phyloP scores from a whole-genome alignment of 2,329 filamentous ascomycete genomes.

The Penicillium sp. region DNA sequence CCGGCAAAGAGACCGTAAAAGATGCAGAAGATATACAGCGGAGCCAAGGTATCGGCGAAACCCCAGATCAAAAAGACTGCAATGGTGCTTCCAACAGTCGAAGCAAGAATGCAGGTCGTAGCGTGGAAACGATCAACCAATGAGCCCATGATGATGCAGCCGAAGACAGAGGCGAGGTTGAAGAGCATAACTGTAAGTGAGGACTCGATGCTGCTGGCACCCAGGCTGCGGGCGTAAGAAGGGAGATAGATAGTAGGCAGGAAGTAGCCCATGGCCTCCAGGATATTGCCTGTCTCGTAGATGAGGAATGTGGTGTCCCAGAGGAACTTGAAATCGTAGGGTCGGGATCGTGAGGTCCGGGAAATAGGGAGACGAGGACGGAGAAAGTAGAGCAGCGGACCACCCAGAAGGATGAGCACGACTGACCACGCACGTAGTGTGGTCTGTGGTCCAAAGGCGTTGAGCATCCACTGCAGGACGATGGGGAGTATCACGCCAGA shows the following conservation, averaged over 20 bases:
- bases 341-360: constrained; percentile 35
- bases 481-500: constrained; percentile 53
- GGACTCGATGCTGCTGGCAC: constrained; percentile 25
- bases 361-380: constrained; percentile 47
- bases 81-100: constrained; percentile 46
- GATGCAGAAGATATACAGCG: constrained; percentile 47
- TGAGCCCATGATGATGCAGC: constrained; percentile 39
- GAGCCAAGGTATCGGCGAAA: constrained; percentile 47
- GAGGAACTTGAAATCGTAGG: constrained; percentile 47
- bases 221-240: constrained; percentile 40
- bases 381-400: constrained; percentile 42
- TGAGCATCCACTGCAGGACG: constrained; percentile 49
- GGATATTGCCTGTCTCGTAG: constrained; percentile 52
- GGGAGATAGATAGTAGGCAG: constrained; percentile 46
- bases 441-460: constrained; percentile 48
- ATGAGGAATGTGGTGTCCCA: constrained; percentile 46
- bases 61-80: constrained; percentile 55
- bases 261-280: constrained; percentile 44
- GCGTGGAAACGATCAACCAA: constrained; percentile 49
- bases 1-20: constrained; percentile 54
- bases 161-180: constrained; percentile 39
- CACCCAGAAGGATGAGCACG: constrained; percentile 26
- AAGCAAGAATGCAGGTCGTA: constrained; percentile 47
- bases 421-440: constrained; percentile 52
- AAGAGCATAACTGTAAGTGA: constrained; percentile 39